Base-by-base conservation (phyloP, 768 basidiomycete genomes). In the Sporobolomyces roseus region DNA sequence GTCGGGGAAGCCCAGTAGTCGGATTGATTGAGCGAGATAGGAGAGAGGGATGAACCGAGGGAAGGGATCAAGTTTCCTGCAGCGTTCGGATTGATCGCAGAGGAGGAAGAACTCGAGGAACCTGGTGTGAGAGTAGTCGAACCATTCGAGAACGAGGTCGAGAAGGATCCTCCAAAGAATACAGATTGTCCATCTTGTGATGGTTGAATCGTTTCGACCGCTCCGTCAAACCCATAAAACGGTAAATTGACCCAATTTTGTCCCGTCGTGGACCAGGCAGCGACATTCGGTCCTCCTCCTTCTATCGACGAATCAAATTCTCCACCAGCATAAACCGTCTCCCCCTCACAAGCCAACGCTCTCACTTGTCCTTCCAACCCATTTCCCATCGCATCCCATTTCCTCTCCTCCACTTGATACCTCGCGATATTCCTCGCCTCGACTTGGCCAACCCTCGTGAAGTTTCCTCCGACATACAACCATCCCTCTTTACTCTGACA, bases 111-210 rank as follows among this genome's bases (percentile, higher is more conserved):
- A 43, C 93, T 91, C 55, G 96, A 86, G 14, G 89, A 87, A 19
- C 91, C 89, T 32, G 89, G 87, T 2, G 85, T 77, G 27, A 91
- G 92, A 76, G 88, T 88, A 53, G 54, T 56, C 30, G 74, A 54
- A 48, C 86, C 86, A 69, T 83, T 83, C 75, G 86, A 88, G 54
- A 85, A 73, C 49, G 74, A 61, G 21, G 79, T 76, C 36, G 82
- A 79, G 81, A 99, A 99, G 17, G 88, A 87, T 45, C 96, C 96
- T 0, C 88, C 84, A 76, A 98, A 93, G 77, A 93, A 88, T 61
- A 97, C 80, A 70, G 88, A 89, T 17, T 82, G 80, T 61, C 83
- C 82, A 61, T 90, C 86, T 41, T 86, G 80, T 74, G 89, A 89
- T 35, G 87, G 80, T 41, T 85, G 83, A 75, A 98, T 96, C 53